Evolutionary conservation across 2,329 filamentous ascomycete species (phyloP).

Genomic region (Fusarium sp.): DNA sequence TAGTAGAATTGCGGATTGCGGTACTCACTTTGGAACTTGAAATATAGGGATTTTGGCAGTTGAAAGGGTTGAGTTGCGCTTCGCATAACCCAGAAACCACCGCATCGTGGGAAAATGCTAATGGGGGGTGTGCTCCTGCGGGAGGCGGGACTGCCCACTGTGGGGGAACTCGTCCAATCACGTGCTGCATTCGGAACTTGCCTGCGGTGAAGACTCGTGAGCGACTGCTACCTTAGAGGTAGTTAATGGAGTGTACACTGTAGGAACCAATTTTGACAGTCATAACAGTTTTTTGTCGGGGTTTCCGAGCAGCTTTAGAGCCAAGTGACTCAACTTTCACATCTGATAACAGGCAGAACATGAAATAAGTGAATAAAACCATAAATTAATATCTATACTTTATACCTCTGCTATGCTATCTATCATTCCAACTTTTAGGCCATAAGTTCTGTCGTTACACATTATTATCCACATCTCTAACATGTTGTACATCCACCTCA

Average conservation of each 20-base stretch:
- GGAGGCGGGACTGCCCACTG: conserved; percentile 13
- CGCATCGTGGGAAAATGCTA: conserved; percentile 36
- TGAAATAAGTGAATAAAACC: neutral
- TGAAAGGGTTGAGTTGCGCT: conserved; percentile 31
- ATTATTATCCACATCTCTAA: conserved; percentile 11
- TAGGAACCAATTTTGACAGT: too few species aligned
- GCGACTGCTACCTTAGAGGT: too few species aligned
- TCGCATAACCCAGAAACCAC: conserved; percentile 36
- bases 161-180: conserved; percentile 32
- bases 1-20: too few species aligned
- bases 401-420: conserved; percentile 13
- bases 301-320: neutral
- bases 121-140: conserved; percentile 23
- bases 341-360: neutral
- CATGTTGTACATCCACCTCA: conserved; percentile 3
- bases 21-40: conserved; percentile 21
- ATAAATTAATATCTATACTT: conserved; percentile 16
- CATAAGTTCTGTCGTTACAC: conserved; percentile 27
- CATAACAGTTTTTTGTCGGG: too few species aligned
- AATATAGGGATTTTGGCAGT: conserved; percentile 18
- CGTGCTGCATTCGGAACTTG: conserved; percentile 4
- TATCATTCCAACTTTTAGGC: conserved; percentile 15
- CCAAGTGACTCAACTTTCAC: neutral
- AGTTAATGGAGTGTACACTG: neutral
- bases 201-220: conserved; percentile 4